Conservation (phyloP, 2,329 filamentous ascomycete species). For the Coniochaeta ligniaria region DNA sequence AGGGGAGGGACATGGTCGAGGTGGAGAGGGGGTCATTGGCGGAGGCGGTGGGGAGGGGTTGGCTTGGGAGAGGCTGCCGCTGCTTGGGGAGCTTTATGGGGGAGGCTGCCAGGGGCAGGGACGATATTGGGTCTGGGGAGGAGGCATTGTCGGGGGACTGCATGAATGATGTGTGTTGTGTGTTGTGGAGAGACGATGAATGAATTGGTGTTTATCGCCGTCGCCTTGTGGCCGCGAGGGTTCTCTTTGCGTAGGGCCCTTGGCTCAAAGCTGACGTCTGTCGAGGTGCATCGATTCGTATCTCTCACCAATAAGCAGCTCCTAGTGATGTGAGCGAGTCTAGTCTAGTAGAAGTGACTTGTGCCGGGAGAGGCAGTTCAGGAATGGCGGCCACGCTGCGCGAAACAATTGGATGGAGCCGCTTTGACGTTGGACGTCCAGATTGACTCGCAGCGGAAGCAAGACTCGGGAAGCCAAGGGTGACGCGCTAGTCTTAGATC, state of each 20-base stretch:
- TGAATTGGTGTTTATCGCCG: not conserved
- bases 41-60: conserved; percentile 1
- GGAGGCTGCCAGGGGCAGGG: conserved; percentile 60
- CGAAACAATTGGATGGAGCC: not conserved
- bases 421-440: not conserved
- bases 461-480: not conserved
- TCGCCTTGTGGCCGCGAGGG: not conserved
- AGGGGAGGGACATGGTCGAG: conserved; percentile 41
- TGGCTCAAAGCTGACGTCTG: not conserved
- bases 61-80: conserved; percentile 40
- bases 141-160: conserved; percentile 59
- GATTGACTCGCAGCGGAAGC: not conserved
- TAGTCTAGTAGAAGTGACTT: not conserved
- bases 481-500: not conserved
- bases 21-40: conserved; percentile 35
- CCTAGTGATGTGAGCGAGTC: too few relatives aligned
- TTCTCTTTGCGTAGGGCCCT: not conserved
- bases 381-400: not conserved
- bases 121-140: conserved; percentile 56
- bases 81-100: conserved; percentile 52
- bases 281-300: not conserved
- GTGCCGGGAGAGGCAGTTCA: not conserved
- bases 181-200: not conserved
- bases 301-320: not conserved
- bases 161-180: conserved; percentile 35